Percentiles rank a stretch among this genome's conserved stretches.
Evolutionary conservation across 2,329 filamentous ascomycete genomes (phyloP).

Genomic region (Neopestalotiopsis rosae): DNA sequence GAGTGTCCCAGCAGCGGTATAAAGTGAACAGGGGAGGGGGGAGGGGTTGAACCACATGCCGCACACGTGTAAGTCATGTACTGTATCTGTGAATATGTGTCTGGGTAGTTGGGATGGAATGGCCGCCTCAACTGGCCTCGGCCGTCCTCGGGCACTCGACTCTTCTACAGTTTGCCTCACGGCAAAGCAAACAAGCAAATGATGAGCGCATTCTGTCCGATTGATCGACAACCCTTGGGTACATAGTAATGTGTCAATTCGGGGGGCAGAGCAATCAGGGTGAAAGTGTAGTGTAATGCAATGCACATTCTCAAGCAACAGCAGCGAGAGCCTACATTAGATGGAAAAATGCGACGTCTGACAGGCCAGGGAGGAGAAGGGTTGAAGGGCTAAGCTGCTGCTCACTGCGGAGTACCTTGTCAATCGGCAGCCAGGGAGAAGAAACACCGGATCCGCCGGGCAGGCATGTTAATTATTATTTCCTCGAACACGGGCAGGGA

Average conservation of each 20-base stretch:
- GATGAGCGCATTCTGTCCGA: neutral
- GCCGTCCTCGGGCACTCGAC: too few species aligned
- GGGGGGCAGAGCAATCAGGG: neutral
- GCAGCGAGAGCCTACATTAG: constrained; percentile 2
- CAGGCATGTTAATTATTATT: neutral
- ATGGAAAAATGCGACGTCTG: constrained; percentile 3
- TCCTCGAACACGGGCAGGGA: neutral
- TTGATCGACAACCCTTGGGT: neutral
- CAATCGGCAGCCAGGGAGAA: constrained; percentile 10
- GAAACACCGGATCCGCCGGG: constrained; percentile 5
- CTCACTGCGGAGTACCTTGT: constrained; percentile 14
- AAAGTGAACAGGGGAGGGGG: neutral
- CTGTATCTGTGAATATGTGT: neutral
- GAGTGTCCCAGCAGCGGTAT: neutral
- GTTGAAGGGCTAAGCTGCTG: neutral
- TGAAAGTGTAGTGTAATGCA: neutral
- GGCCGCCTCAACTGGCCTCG: neutral
- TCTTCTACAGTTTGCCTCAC: neutral
- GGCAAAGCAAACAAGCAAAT: neutral
- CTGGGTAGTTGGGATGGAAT: neutral
- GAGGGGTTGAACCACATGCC: constrained; percentile 7
- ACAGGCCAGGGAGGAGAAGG: neutral
- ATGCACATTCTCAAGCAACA: neutral
- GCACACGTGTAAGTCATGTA: constrained; percentile 9
- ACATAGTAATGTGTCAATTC: neutral